Evolutionary conservation across 208 protist genomes (phyloP).

Genomic region (Angomonas ambiguus): DNA sequence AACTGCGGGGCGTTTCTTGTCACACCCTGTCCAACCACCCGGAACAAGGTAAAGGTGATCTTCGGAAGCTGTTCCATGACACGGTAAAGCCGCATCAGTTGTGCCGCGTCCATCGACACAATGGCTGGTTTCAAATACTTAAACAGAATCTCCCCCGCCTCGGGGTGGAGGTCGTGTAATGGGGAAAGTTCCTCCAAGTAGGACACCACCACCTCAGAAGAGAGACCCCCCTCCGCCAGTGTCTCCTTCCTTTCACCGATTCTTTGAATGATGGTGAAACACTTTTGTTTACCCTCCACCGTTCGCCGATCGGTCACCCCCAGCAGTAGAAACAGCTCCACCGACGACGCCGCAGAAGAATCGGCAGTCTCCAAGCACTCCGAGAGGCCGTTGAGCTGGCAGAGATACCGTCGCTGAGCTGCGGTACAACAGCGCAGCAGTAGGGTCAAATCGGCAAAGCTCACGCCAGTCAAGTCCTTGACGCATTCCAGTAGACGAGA

Average conservation of each 20-base stretch:
- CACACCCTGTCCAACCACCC: slow-evolving; percentile 48
- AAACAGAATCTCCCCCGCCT: neutral
- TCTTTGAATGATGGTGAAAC: neutral
- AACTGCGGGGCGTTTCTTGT: slow-evolving; percentile 26
- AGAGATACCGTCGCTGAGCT: neutral
- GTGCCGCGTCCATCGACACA: slow-evolving; percentile 25
- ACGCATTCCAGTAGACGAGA: neutral
- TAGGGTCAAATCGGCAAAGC: neutral
- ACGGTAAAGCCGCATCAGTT: slow-evolving; percentile 60
- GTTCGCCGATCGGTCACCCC: neutral
- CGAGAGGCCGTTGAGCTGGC: neutral
- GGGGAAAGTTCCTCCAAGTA: slow-evolving; percentile 33
- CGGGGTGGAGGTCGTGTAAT: slow-evolving; percentile 17
- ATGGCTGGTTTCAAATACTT: neutral
- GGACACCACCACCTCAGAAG: slow-evolving; percentile 44
- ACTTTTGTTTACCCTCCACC: neutral
- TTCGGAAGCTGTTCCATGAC: slow-evolving; percentile 18
- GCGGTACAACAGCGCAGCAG: slow-evolving; percentile 3
- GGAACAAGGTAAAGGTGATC: slow-evolving; percentile 51
- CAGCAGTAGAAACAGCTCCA: neutral
- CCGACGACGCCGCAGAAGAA: neutral
- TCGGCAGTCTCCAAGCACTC: neutral
- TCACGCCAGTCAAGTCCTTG: neutral
- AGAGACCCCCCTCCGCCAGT: neutral
- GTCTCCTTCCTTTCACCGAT: neutral